Percentiles rank a stretch among this genome's conserved stretches.
Conservation (phyloP, 345 rosid species). For the Brassica napus region DNA sequence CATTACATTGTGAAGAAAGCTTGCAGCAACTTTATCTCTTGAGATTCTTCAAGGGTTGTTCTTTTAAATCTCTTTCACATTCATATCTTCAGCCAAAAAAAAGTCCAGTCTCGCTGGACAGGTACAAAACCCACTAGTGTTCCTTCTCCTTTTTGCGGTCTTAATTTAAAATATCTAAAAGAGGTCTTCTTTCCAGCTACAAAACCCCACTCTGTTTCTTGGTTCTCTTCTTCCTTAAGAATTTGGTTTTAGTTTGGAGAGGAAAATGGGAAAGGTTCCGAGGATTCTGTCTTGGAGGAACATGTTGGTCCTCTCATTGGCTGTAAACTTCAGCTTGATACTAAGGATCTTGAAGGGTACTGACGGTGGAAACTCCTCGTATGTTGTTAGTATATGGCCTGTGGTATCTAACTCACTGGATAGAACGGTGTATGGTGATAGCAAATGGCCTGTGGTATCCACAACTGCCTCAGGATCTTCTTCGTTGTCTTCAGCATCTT, state of each 20-base stretch:
- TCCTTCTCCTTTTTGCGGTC: not conserved
- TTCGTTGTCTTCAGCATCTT: constrained; percentile 25
- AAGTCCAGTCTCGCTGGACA: constrained; percentile 23
- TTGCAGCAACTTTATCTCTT: constrained; percentile 19
- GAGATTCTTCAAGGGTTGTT: constrained; percentile 28
- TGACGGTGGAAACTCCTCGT: constrained; percentile 29
- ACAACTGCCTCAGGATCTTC: constrained; percentile 17
- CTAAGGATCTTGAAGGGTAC: constrained; percentile 42
- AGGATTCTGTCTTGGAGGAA: constrained; percentile 53
- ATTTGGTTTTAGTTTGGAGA: constrained; percentile 5
- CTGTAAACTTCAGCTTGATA: constrained; percentile 65
- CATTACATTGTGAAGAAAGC: constrained; percentile 8
- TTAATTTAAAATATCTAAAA: not conserved
- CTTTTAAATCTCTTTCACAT: not conserved
- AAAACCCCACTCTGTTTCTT: constrained; percentile 18
- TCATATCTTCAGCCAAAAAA: constrained; percentile 12
- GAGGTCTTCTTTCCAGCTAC: constrained; percentile 8
- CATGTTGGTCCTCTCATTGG: constrained; percentile 64
- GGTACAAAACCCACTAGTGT: constrained; percentile 13
- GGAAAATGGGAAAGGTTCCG: constrained; percentile 45
- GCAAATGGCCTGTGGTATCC: constrained; percentile 9
- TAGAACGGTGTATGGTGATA: constrained; percentile 8
- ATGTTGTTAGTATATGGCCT: constrained; percentile 11
- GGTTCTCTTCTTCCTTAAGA: constrained; percentile 11
- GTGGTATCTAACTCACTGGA: constrained; percentile 17